Evolutionary conservation across 179 eudicot genomes (phyloP).

Genomic region (Silene coronaria): DNA sequence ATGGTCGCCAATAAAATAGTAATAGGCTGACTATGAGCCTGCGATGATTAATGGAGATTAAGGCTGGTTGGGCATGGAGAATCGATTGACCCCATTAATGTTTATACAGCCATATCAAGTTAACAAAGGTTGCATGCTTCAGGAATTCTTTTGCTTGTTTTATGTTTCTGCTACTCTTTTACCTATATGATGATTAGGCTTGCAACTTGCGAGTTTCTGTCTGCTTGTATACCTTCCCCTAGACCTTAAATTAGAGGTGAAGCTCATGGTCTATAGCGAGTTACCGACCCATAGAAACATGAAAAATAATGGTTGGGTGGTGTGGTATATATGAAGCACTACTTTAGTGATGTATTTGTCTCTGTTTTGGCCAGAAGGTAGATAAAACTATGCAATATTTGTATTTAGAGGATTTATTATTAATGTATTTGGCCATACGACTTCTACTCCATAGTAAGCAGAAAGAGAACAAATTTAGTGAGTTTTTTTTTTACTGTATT

Average conservation of each 20-base stretch:
- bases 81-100: neutral
- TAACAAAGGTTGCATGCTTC: neutral
- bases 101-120: neutral
- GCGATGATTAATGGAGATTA: neutral
- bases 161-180: neutral
- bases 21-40: neutral
- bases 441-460: too few species aligned
- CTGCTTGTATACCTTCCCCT: neutral
- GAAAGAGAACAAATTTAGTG: too few species aligned
- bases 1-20: neutral
- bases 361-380: too few species aligned
- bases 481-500: too few species aligned
- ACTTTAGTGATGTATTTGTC: neutral
- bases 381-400: too few species aligned
- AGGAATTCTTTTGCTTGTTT: neutral
- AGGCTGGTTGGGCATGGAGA: neutral
- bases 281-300: neutral
- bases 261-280: neutral
- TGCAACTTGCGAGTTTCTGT: neutral
- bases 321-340: neutral
- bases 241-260: too few species aligned
- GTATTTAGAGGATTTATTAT: too few species aligned
- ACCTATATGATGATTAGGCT: neutral
- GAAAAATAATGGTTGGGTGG: neutral
- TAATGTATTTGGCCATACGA: too few species aligned